Evolutionary conservation across 495 filamentous ascomycete genomes (phyloP).

Genomic region (Xylona heveae): DNA sequence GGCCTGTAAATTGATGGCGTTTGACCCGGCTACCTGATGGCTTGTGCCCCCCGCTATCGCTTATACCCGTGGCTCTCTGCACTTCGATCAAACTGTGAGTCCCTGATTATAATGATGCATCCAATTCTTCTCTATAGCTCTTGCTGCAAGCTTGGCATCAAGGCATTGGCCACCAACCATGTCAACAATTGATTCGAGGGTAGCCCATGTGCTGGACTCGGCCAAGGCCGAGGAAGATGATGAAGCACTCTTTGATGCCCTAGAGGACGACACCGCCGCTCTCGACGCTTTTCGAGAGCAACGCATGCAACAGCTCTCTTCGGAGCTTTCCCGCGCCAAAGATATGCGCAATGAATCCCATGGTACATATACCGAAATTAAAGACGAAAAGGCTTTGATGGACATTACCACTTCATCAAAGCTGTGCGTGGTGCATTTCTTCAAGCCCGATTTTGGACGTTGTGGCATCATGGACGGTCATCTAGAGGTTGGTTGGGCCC

Average conservation of each 20-base stretch:
- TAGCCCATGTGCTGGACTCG: conserved; percentile 24
- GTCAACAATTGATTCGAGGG: conserved; percentile 19
- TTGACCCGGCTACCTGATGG: too few relatives aligned
- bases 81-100: too few relatives aligned
- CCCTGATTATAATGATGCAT: too few relatives aligned
- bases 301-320: conserved; percentile 48
- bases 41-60: too few relatives aligned
- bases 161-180: too few relatives aligned
- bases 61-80: too few relatives aligned
- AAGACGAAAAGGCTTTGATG: conserved; percentile 42
- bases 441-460: conserved; percentile 50
- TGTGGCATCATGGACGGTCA: conserved; percentile 50
- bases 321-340: conserved; percentile 31
- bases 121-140: too few relatives aligned
- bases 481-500: conserved; percentile 23
- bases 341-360: conserved; percentile 13
- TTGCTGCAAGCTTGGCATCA: too few relatives aligned
- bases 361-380: conserved; percentile 34
- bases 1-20: too few relatives aligned
- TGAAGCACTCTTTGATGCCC: conserved; percentile 47
- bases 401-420: conserved; percentile 45
- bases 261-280: conserved; percentile 38
- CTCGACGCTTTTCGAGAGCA: conserved; percentile 44
- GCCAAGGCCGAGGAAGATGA: conserved; percentile 28
- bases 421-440: conserved; percentile 52